Base-by-base conservation (phyloP, 1,139 yeast genomes). In the Suhomyces anneliseae region DNA sequence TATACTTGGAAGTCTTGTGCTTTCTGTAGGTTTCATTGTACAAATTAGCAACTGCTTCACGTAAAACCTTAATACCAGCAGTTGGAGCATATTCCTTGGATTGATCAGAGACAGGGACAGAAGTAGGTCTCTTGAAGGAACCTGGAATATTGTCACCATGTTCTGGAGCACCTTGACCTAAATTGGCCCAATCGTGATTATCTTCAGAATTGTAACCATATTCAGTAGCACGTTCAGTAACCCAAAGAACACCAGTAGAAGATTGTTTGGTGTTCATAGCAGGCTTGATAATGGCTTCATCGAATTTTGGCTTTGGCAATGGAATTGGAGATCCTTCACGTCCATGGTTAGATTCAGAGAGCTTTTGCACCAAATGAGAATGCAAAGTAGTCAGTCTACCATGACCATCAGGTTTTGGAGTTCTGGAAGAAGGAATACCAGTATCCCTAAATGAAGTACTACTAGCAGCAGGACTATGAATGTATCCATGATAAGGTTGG, bases 141-240 rank as follows among this genome's bases (percentile, higher is more conserved):
- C 87, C 87, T 1, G 83, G 82, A 47, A 83, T 68, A 4, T 77
- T 72, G 45, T 80, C 83, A 24, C 87, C 87, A 45, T 82, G 85
- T 59, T 83, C 87, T 2, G 88, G 87, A 46, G 85, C 85, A 43
- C 88, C 88, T 59, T 83, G 88, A 35, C 88, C 88, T 61, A 83
- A 69, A 61, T 83, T 83, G 40, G 85, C 81, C 87, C 87, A 83
- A 32, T 70, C 68, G 44, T 69, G 72, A 50, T 78, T 82, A 39
- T 71, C 71, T 47, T 72, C 72, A 7, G 70, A 69, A 40, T 72
- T 66, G 60, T 71, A 83, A 0, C 88, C 88, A 59, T 81, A 78
- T 50, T 79, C 86, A 39, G 70, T 65, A 31, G 88, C 88, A 55
- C 86, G 70, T 59, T 83, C 87, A 1, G 87, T 83, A 42, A 82